Conservation (phyloP, 176 grass and related monocot species). For the Themeda triandra region DNA sequence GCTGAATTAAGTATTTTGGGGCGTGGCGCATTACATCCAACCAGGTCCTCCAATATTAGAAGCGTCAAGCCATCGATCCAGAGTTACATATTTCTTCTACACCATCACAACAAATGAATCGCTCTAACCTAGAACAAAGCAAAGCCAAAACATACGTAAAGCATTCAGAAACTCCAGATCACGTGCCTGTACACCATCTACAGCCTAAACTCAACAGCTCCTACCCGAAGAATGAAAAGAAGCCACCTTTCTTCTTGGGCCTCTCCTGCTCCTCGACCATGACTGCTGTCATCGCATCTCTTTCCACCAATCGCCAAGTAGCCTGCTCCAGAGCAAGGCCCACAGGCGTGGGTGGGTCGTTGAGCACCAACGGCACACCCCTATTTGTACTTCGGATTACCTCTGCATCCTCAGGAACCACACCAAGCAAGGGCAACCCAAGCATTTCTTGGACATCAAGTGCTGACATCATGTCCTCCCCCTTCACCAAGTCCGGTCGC, state of each 20-base stretch:
- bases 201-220: neutral
- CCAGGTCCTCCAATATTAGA: neutral
- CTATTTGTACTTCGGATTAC: constrained; percentile 86
- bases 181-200: constrained; percentile 22
- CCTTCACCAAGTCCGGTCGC: constrained; percentile 68
- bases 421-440: constrained; percentile 71
- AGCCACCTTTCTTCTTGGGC: constrained; percentile 61
- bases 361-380: constrained; percentile 73
- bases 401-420: constrained; percentile 80
- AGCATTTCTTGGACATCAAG: constrained; percentile 97
- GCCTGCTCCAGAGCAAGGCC: constrained; percentile 92
- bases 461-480: constrained; percentile 97
- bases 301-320: constrained; percentile 78
- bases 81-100: neutral
- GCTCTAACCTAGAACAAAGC: constrained; percentile 28
- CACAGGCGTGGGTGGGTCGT: constrained; percentile 56
- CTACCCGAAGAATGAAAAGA: constrained; percentile 70
- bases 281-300: constrained; percentile 81
- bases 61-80: neutral
- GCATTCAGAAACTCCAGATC: neutral
- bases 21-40: no score
- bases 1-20: no score
- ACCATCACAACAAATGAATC: constrained; percentile 25
- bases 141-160: neutral
- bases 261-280: constrained; percentile 78